Percentiles rank a stretch among this genome's conserved stretches.
Conservation (phyloP, 2,329 filamentous ascomycete genomes). For the Aspergillus phoenicis region DNA sequence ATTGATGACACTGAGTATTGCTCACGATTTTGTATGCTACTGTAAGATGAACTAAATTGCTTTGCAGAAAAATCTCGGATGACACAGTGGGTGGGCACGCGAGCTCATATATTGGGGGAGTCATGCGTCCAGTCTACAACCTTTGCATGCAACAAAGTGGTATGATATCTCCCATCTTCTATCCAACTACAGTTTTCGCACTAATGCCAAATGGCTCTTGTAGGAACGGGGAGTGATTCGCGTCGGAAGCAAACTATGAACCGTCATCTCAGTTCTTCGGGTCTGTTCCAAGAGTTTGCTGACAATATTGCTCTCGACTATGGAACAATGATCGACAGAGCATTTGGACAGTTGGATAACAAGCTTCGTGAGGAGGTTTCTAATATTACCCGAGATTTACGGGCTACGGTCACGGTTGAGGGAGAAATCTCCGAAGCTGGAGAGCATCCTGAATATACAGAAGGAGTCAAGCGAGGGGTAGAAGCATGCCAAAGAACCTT, state of each 20-base stretch:
- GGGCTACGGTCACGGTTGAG: constrained; percentile 9
- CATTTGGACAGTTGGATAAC: neutral
- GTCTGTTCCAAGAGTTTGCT: neutral
- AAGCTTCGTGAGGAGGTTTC: neutral
- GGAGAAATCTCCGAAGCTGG: constrained; percentile 10
- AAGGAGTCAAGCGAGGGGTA: neutral
- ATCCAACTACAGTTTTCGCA: neutral
- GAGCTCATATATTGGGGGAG: constrained; percentile 17
- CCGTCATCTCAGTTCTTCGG: neutral
- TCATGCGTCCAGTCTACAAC: constrained; percentile 18
- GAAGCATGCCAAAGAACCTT: neutral
- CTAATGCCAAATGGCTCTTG: neutral
- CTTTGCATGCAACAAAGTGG: constrained; percentile 9
- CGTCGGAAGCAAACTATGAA: constrained; percentile 10
- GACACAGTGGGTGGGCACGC: constrained; percentile 12
- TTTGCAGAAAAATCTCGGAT: constrained; percentile 3
- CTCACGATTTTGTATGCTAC: neutral
- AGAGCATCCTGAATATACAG: neutral
- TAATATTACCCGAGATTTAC: constrained; percentile 1
- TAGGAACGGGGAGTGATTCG: constrained; percentile 9
- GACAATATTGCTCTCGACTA: neutral
- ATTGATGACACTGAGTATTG: constrained; percentile 4
- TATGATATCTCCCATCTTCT: neutral
- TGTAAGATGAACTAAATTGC: neutral
- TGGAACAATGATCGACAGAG: neutral